Base-by-base conservation (phyloP, 768 basidiomycete genomes). In the Leccinum barrowsii region DNA sequence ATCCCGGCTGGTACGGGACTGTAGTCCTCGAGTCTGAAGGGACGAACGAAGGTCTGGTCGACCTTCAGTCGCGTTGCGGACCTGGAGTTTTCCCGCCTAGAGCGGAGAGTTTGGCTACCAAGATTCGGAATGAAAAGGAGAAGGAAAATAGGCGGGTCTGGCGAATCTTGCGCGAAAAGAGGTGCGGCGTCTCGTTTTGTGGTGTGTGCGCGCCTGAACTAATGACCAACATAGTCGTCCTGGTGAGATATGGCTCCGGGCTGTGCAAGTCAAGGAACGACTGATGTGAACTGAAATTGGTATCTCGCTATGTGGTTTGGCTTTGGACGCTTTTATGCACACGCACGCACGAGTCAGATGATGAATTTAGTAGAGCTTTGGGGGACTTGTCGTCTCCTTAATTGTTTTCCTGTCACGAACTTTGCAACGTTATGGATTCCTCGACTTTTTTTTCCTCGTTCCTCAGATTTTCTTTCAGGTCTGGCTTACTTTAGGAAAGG, bases 1-100 rank as follows among this genome's bases (percentile, higher is more conserved):
- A 94, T 68, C 74, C 85, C 4, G 86, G 87, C 44, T 94, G 92
- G 92, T 89, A 86, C 64, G 92, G 92, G 3, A 87, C 82, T 0
- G 81, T 94, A 48, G 82, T 94, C 26, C 81, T 94, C 24, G 92
- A 94, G 76, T 85, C 89, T 11, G 90, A 93, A 68, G 91, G 91
- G 40, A 94, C 92, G 46, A 89, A 92, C 68, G 92, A 94, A 66
- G 85, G 88, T 10, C 79, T 92, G 24, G 83, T 81, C 19, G 92
- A 93, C 71, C 76, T 94, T 60, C 87, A 88, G 63, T 80, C 78
- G 51, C 81, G 91, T 4, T 91, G 90, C 72, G 82, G 87, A 1
- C 80, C 80, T 7, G 82, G 83, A 0, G 83, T 78, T 10, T 89
- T 89, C 67, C 86, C 89, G 30, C 83, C 84, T 0, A 75, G 85